Conservation (phyloP, 208 protist genomes). For the Trypanosoma vivax region DNA sequence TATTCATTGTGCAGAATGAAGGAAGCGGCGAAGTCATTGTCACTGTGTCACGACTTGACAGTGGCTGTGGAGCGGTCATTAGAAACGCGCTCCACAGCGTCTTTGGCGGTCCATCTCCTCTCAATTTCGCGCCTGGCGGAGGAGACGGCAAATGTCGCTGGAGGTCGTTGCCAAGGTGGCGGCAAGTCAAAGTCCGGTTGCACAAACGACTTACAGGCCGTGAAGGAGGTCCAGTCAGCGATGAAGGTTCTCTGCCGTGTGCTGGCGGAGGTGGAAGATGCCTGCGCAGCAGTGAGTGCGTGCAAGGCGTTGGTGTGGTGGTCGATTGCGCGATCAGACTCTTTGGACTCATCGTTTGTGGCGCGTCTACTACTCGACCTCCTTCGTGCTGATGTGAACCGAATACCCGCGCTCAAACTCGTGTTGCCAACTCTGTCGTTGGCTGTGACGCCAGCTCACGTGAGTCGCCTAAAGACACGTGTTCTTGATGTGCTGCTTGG, state of each 20-base stretch:
- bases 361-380: constrained; percentile 11
- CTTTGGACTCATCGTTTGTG: constrained; percentile 34
- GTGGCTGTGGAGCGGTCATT: no score
- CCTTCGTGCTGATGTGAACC: constrained; percentile 1
- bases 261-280: constrained; percentile 36
- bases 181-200: not conserved
- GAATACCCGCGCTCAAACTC: not conserved
- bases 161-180: not conserved
- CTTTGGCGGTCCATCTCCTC: no score
- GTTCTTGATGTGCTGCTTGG: constrained; percentile 74
- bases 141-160: constrained; percentile 1
- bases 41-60: no score
- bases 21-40: not conserved
- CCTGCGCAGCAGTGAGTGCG: constrained; percentile 32
- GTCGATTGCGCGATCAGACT: constrained; percentile 69
- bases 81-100: no score
- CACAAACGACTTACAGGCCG: not conserved
- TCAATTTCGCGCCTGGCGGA: no score
- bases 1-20: no score
- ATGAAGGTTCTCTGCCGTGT: constrained; percentile 30
- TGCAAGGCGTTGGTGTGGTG: constrained; percentile 54
- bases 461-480: constrained; percentile 36
- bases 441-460: constrained; percentile 5
- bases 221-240: constrained; percentile 5
- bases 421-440: not conserved